Percentiles rank a stretch among this genome's conserved stretches.
phyloP scores from a whole-genome alignment of 2,329 filamentous ascomycete species.

The Cercospora zeae-maydis region DNA sequence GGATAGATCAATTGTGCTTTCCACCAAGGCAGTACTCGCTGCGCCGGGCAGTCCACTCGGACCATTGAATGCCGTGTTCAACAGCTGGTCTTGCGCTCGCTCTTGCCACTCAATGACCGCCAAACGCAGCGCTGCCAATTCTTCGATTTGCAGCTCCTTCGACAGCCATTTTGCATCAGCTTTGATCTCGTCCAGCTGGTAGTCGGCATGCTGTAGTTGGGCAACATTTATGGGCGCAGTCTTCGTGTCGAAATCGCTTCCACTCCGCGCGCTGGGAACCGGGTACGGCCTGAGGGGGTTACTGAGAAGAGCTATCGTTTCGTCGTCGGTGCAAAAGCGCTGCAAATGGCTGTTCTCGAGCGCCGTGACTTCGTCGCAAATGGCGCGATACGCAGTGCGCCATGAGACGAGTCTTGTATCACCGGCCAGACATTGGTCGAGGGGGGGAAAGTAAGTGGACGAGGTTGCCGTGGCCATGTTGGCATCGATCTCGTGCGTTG shows the following conservation, averaged over 20 bases:
- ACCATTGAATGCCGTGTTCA: constrained; percentile 40
- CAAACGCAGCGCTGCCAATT: constrained; percentile 76
- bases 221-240: constrained; percentile 83
- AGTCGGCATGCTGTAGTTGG: constrained; percentile 61
- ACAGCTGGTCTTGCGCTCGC: constrained; percentile 68
- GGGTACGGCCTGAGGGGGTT: constrained; percentile 67
- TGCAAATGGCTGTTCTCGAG: constrained; percentile 52
- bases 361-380: constrained; percentile 52
- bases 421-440: constrained; percentile 80
- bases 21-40: constrained; percentile 14
- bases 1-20: constrained; percentile 21
- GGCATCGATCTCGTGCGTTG: neutral
- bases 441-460: constrained; percentile 67
- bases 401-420: constrained; percentile 73
- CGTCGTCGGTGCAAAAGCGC: constrained; percentile 67
- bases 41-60: constrained; percentile 5
- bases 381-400: constrained; percentile 54
- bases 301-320: constrained; percentile 65
- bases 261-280: constrained; percentile 46
- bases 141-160: constrained; percentile 70
- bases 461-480: neutral
- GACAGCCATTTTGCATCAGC: constrained; percentile 83
- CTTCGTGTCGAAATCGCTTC: constrained; percentile 71
- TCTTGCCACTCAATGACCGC: constrained; percentile 80
- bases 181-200: constrained; percentile 76